phyloP scores from a whole-genome alignment of 176 grass and related monocot genomes.

The Panicum miliaceum region DNA sequence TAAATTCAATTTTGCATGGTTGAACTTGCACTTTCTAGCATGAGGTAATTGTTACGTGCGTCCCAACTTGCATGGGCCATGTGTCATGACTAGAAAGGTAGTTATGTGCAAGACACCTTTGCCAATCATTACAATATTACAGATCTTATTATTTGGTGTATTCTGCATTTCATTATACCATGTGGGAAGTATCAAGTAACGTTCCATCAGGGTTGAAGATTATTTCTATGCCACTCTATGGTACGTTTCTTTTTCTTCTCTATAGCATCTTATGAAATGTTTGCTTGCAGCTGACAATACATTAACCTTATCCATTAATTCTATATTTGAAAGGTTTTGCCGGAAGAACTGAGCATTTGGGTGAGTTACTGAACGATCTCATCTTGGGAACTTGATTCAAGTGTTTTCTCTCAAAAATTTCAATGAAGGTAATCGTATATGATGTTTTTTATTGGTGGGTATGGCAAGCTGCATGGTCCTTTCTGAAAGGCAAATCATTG shows the following conservation, averaged over 20 bases:
- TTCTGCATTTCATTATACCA: slow-evolving; percentile 37
- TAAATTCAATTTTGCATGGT: slow-evolving; percentile 22
- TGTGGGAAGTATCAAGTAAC: slow-evolving; percentile 19
- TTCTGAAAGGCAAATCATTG: neutral
- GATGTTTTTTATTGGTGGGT: slow-evolving; percentile 1
- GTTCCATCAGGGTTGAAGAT: slow-evolving; percentile 6
- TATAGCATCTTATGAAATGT: slow-evolving; percentile 27
- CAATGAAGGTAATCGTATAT: neutral
- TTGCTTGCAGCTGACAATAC: slow-evolving; percentile 8
- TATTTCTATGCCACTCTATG: slow-evolving; percentile 13
- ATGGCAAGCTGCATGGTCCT: neutral
- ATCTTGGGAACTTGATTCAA: neutral
- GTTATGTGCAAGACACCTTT: neutral
- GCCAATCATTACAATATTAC: slow-evolving; percentile 11
- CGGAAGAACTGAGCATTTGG: neutral
- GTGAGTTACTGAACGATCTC: neutral
- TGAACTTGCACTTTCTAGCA: neutral
- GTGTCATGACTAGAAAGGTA: slow-evolving; percentile 10
- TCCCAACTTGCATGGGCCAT: slow-evolving; percentile 19
- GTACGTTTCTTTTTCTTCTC: slow-evolving; percentile 11
- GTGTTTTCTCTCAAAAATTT: neutral
- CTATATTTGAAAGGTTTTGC: slow-evolving; percentile 19
- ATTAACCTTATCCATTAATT: slow-evolving; percentile 13
- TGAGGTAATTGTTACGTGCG: slow-evolving; percentile 2
- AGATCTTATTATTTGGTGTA: slow-evolving; percentile 16